Conservation (phyloP, 768 basidiomycete genomes). For the Kwoniella shandongensis region DNA sequence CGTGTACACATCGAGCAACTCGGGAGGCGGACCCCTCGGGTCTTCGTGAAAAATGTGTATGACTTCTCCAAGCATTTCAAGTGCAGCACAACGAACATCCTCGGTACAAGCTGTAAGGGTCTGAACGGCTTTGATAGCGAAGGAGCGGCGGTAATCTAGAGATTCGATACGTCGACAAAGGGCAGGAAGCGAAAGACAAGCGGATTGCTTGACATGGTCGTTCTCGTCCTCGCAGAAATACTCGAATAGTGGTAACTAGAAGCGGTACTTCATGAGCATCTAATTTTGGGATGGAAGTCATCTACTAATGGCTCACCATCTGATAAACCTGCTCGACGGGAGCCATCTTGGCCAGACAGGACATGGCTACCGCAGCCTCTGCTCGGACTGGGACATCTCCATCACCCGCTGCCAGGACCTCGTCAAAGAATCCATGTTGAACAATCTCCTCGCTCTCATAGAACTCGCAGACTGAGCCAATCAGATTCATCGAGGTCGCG, state of each 20-base stretch:
- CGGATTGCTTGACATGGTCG: slow-evolving; percentile 84
- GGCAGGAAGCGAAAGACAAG: slow-evolving; percentile 79
- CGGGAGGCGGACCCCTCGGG: slow-evolving; percentile 65
- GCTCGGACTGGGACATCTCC: slow-evolving; percentile 55
- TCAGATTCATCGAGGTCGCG: slow-evolving; percentile 86
- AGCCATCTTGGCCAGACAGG: slow-evolving; percentile 81
- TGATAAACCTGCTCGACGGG: slow-evolving; percentile 68
- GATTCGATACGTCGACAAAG: slow-evolving; percentile 67
- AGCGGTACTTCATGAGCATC: not conserved
- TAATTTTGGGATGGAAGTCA: not conserved
- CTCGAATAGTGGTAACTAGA: slow-evolving; percentile 77
- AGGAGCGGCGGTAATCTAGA: slow-evolving; percentile 60
- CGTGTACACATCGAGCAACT: slow-evolving; percentile 74
- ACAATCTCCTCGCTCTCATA: slow-evolving; percentile 36
- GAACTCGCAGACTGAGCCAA: slow-evolving; percentile 76
- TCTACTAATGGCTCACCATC: slow-evolving; percentile 60
- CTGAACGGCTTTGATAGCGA: slow-evolving; percentile 67
- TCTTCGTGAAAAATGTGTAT: slow-evolving; percentile 73
- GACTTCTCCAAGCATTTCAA: slow-evolving; percentile 87
- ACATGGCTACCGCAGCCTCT: slow-evolving; percentile 81
- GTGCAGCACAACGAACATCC: slow-evolving; percentile 72
- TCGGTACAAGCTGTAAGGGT: slow-evolving; percentile 55
- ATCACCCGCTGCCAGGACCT: slow-evolving; percentile 65
- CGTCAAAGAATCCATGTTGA: slow-evolving; percentile 46
- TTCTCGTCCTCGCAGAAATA: slow-evolving; percentile 65